Evolutionary conservation across 2,329 filamentous ascomycete species (phyloP).

Genomic region (Westerdykella ornata): DNA sequence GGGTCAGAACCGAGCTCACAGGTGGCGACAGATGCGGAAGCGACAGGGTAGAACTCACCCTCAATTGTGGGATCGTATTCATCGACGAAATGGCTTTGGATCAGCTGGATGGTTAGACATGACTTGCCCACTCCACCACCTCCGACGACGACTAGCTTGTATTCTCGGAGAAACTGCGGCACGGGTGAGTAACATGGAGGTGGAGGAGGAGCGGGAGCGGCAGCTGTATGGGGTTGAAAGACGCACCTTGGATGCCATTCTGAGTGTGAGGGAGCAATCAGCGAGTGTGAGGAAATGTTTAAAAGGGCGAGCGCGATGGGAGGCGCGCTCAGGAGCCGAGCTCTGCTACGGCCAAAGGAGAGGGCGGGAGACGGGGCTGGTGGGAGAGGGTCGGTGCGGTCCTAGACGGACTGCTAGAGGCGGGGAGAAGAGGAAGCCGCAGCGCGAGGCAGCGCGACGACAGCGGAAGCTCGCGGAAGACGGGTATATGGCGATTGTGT

Average conservation of each 20-base stretch:
- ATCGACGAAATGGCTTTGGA: conserved; percentile 1
- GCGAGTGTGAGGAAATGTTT: conserved; percentile 1
- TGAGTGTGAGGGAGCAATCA: conserved; percentile 5
- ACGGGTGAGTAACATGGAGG: conserved; percentile 16
- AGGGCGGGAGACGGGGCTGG: conserved; percentile 12
- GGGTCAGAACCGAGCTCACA: background rate
- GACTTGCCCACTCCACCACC: conserved; percentile 1
- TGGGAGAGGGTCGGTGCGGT: conserved; percentile 3
- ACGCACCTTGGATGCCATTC: conserved; percentile 37
- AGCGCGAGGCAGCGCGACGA: background rate
- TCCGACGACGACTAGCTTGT: conserved; percentile 3
- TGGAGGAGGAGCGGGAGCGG: conserved; percentile 10
- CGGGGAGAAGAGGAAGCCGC: conserved; percentile 4
- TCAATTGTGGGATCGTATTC: conserved; percentile 78
- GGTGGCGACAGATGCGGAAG: background rate
- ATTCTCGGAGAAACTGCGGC: conserved; percentile 34
- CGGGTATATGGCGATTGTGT: too few species aligned
- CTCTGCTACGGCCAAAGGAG: conserved; percentile 11
- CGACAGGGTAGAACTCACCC: conserved; percentile 52
- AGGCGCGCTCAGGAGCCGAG: conserved; percentile 3
- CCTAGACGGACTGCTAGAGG: conserved; percentile 1
- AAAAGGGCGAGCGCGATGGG: conserved; percentile 5
- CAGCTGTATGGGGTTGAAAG: conserved; percentile 1
- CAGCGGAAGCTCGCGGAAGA: background rate
- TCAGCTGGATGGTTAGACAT: background rate